Conservation (phyloP, 225 moss, liverwort and hornwort genomes). For the Pseudoscleropodium purum region DNA sequence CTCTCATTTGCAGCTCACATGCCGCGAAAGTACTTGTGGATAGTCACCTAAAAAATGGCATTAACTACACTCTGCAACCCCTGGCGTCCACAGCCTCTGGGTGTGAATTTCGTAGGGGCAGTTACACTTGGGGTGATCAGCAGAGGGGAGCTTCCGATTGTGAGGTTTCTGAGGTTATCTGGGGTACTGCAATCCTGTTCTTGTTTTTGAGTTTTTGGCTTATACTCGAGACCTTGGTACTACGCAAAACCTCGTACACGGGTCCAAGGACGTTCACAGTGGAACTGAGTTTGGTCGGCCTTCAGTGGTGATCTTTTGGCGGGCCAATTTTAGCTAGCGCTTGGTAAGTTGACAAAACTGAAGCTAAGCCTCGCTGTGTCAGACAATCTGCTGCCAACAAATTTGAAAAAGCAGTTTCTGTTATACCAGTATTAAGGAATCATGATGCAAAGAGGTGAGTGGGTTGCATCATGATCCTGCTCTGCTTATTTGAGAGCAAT, state of each 20-base stretch:
- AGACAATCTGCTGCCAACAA: background rate
- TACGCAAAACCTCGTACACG: background rate
- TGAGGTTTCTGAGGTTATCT: background rate
- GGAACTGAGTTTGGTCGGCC: background rate
- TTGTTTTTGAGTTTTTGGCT: background rate
- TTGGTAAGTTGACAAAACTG: background rate
- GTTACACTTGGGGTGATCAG: constrained; percentile 1
- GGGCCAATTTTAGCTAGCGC: background rate
- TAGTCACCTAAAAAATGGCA: constrained; percentile 13
- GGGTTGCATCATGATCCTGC: constrained; percentile 16
- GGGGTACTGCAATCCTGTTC: background rate
- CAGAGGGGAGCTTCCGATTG: background rate
- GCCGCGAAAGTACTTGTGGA: background rate
- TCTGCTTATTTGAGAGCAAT: background rate
- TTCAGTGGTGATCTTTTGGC: background rate
- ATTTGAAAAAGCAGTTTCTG: background rate
- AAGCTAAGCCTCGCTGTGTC: background rate
- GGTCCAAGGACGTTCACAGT: background rate
- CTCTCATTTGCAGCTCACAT: constrained; percentile 40
- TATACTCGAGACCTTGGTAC: background rate
- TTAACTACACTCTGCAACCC: constrained; percentile 5
- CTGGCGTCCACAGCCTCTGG: background rate
- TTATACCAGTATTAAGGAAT: background rate
- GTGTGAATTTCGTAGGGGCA: background rate
- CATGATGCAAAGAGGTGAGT: background rate